Conservation (phyloP, 768 basidiomycete species). For the Plicaturopsis crispa region DNA sequence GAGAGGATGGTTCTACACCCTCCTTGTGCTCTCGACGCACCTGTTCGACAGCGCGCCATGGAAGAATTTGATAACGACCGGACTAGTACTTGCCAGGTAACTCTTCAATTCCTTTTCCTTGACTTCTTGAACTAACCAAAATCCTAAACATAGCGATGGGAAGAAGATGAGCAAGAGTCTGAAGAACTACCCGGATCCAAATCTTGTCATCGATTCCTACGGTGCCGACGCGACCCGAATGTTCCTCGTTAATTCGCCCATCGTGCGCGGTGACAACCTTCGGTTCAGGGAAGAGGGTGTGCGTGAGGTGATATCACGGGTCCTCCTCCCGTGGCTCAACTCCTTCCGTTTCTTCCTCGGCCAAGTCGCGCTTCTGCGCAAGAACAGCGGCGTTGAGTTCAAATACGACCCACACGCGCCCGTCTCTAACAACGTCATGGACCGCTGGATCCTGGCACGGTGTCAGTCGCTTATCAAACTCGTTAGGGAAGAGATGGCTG, state of each 20-base stretch:
- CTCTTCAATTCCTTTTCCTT: conserved; percentile 1
- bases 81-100: conserved; percentile 90
- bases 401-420: conserved; percentile 82
- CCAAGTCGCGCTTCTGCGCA: conserved; percentile 84
- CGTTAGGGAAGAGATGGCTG: conserved; percentile 92
- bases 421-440: conserved; percentile 91
- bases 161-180: conserved; percentile 99
- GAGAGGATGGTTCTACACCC: conserved; percentile 98
- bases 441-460: conserved; percentile 96
- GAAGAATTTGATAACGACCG: conserved; percentile 96
- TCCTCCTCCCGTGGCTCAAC: conserved; percentile 96
- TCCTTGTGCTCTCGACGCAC: conserved; percentile 93
- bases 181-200: conserved; percentile 96
- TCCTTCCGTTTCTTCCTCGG: conserved; percentile 98
- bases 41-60: conserved; percentile 91
- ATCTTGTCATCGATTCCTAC: conserved; percentile 79
- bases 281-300: conserved; percentile 98
- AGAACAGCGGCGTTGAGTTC: conserved; percentile 70
- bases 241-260: conserved; percentile 98
- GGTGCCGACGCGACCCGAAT: conserved; percentile 96
- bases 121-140: conserved; percentile 1
- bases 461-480: conserved; percentile 94
- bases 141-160: conserved; percentile 67
- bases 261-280: conserved; percentile 95
- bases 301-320: conserved; percentile 92